Evolutionary conservation across 129 eudicot species (phyloP).

Genomic region (Flaveria robusta): DNA sequence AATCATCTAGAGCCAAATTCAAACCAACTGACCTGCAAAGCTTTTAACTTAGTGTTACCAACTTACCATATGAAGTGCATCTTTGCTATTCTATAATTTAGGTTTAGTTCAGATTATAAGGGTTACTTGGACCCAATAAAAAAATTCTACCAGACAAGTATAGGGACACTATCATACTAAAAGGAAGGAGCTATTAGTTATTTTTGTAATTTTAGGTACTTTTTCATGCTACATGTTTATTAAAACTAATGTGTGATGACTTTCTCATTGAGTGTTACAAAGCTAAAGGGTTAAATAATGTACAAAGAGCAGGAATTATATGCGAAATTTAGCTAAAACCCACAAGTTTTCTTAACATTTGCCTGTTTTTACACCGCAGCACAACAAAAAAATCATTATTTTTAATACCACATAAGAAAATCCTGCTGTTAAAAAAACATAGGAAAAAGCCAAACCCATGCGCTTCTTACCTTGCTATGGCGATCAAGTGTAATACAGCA

Average conservation of each 20-base stretch:
- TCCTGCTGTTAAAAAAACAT: neutral
- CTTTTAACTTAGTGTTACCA: constrained; percentile 17
- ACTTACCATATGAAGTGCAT: constrained; percentile 3
- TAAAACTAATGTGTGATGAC: neutral
- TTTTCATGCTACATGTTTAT: neutral
- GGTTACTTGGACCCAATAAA: neutral
- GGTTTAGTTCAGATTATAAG: neutral
- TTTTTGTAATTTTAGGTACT: neutral
- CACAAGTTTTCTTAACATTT: neutral
- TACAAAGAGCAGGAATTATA: neutral
- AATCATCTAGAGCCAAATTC: constrained; percentile 77
- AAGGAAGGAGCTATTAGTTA: neutral
- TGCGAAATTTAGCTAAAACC: neutral
- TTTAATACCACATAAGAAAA: neutral
- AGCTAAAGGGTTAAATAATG: neutral
- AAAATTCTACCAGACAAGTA: neutral
- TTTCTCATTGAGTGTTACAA: neutral
- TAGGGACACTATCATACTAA: neutral
- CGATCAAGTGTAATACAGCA: constrained; percentile 96
- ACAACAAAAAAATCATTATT: neutral
- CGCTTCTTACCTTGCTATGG: constrained; percentile 78
- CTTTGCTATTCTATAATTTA: neutral
- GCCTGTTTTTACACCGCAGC: neutral
- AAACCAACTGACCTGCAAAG: constrained; percentile 88
- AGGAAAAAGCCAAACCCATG: neutral